Evolutionary conservation across 2,329 filamentous ascomycete genomes (phyloP), one percentile per base, ranked within the genome.

Genomic region (Lachnellula occidentalis): DNA sequence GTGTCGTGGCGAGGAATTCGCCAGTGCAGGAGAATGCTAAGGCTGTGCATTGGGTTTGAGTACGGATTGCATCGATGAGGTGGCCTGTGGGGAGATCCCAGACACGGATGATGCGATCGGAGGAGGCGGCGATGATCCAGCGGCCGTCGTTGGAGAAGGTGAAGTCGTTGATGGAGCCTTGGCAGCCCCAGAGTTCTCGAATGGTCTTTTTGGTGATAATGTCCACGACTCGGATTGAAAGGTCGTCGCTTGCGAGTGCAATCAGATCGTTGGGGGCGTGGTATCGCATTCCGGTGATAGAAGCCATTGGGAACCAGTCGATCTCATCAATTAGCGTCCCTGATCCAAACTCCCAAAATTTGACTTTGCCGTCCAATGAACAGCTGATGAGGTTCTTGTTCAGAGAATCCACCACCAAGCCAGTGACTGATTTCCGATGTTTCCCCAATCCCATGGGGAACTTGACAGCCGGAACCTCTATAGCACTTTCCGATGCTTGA

Each of bases 31-130:
- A 96, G 76, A 97, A 95, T 7, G 92, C 84, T 12, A 99, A 76
- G 2, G 90, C 86, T 15, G 85, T 94, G 69, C 92, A 96, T 11
- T 86, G 85, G 51, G 81, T 87, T 53, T 85, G 83, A 5, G 95
- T 81, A 55, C 84, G 84, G 72, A 99, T 91, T 2, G 89, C 90
- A 68, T 99, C 94, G 58, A 99, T 94, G 14, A 99, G 78, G 72
- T 99, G 92, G 24, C 91, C 92, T 0, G 95, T 99, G 0, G 94
- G 90, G 27, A 99, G 76, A 73, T 99, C 95, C 91, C 94, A 99
- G 7, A 97, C 83, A 42, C 94, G 83, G 49, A 96, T 76, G 5
- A 90, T 76, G 1, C 84, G 83, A 67, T 95, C 90, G 66, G 88
- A 85, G 0, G 90, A 91, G 12, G 91, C 88, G 21, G 91, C 90